phyloP scores from a whole-genome alignment of 345 rosid species.

The Draba incana region DNA sequence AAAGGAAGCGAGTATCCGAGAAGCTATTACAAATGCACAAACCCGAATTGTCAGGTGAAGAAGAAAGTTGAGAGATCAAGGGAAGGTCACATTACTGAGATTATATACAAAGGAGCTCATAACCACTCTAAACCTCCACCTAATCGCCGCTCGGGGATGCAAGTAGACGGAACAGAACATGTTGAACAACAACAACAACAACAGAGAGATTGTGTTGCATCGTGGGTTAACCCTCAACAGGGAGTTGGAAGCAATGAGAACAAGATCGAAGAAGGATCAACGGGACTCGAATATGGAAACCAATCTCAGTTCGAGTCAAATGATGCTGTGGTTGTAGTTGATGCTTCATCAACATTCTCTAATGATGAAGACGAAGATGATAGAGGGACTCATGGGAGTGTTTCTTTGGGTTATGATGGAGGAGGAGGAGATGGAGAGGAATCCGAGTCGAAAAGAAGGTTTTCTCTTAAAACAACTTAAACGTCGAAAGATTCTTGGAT shows the following conservation, averaged over 20 bases:
- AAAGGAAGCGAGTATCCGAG: conserved; percentile 97
- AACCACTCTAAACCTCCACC: conserved; percentile 80
- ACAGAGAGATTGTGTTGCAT: conserved; percentile 28
- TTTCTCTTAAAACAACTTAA: not conserved
- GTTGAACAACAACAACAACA: conserved; percentile 44
- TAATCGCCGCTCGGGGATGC: conserved; percentile 64
- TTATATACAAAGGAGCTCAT: conserved; percentile 92
- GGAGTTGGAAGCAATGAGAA: conserved; percentile 47
- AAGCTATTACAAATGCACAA: conserved; percentile 97
- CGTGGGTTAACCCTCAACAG: conserved; percentile 47
- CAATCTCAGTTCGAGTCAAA: conserved; percentile 61
- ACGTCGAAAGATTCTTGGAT: not conserved
- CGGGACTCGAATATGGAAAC: conserved; percentile 56
- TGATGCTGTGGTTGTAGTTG: conserved; percentile 57
- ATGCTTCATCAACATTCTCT: conserved; percentile 71
- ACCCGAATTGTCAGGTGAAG: conserved; percentile 81
- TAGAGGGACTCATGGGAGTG: conserved; percentile 68
- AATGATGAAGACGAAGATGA: conserved; percentile 87
- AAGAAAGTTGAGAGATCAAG: conserved; percentile 95
- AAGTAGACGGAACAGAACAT: conserved; percentile 61
- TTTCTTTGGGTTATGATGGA: conserved; percentile 61
- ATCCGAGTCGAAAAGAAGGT: conserved; percentile 95
- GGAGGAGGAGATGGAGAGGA: conserved; percentile 79
- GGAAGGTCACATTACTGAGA: conserved; percentile 96
- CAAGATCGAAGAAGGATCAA: conserved; percentile 65